Conservation (phyloP, 345 rosid species). For the Eucalyptus marginata region DNA sequence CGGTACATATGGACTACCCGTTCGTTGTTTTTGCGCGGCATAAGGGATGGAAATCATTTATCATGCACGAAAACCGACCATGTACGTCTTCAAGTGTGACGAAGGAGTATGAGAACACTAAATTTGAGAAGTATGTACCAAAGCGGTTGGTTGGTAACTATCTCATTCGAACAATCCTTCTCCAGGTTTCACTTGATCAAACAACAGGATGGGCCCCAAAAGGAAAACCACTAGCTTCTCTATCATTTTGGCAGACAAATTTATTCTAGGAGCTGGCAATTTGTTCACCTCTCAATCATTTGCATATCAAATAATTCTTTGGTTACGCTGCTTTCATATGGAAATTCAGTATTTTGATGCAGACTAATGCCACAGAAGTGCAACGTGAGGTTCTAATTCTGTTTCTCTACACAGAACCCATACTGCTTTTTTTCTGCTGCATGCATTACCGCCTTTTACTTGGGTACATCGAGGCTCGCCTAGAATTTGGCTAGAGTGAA, state of each 20-base stretch:
- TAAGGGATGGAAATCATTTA: background rate
- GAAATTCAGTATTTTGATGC: background rate
- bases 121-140: background rate
- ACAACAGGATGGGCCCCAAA: background rate
- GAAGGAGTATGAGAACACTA: background rate
- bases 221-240: background rate
- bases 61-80: background rate
- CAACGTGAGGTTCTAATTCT: background rate
- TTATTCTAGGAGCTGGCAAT: background rate
- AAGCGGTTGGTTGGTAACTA: background rate
- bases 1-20: background rate
- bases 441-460: background rate
- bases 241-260: background rate
- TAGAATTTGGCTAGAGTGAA: background rate
- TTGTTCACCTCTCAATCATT: background rate
- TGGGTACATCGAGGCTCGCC: background rate
- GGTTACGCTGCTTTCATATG: background rate
- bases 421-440: background rate
- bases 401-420: background rate
- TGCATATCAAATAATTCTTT: background rate
- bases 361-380: background rate
- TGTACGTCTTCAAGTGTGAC: background rate
- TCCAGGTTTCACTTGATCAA: background rate
- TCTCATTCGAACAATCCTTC: background rate
- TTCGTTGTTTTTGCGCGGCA: background rate